phyloP scores from a whole-genome alignment of 148 eudicot genomes.

The Chenopodium suecicum region DNA sequence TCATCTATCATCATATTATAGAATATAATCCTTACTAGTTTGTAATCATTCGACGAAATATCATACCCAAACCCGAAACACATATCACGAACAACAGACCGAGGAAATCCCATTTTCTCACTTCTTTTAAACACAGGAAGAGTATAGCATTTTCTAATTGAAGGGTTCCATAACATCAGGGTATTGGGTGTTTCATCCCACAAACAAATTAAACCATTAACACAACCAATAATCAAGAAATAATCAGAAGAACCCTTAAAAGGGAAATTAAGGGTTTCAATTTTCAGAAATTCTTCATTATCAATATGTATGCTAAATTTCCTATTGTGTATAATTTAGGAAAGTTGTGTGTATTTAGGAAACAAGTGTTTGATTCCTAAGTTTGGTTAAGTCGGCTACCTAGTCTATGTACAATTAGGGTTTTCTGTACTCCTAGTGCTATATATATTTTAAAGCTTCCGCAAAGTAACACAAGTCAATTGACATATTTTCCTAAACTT shows the following conservation, averaged over 20 bases:
- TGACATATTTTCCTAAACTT: no score
- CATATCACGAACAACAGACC: background rate
- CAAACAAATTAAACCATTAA: slow-evolving; percentile 26
- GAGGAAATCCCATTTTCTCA: background rate
- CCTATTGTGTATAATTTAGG: no score
- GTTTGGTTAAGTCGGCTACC: no score
- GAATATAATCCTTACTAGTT: background rate
- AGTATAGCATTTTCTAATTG: slow-evolving; percentile 14
- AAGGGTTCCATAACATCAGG: slow-evolving; percentile 25
- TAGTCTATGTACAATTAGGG: no score
- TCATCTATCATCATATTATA: background rate
- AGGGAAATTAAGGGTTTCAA: slow-evolving; percentile 10
- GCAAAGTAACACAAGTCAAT: no score
- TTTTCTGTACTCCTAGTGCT: no score
- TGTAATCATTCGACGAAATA: slow-evolving; percentile 7
- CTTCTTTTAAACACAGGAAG: background rate
- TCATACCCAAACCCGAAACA: slow-evolving; percentile 21
- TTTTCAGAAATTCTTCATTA: background rate
- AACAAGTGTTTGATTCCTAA: no score
- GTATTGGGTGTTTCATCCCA: slow-evolving; percentile 7
- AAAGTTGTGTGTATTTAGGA: no score
- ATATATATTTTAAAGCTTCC: no score
- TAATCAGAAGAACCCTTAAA: background rate
- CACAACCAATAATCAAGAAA: slow-evolving; percentile 24
- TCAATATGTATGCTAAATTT: slow-evolving; percentile 2